Evolutionary conservation across 345 rosid genomes (phyloP).

Genomic region (Cardamine resedifolia): DNA sequence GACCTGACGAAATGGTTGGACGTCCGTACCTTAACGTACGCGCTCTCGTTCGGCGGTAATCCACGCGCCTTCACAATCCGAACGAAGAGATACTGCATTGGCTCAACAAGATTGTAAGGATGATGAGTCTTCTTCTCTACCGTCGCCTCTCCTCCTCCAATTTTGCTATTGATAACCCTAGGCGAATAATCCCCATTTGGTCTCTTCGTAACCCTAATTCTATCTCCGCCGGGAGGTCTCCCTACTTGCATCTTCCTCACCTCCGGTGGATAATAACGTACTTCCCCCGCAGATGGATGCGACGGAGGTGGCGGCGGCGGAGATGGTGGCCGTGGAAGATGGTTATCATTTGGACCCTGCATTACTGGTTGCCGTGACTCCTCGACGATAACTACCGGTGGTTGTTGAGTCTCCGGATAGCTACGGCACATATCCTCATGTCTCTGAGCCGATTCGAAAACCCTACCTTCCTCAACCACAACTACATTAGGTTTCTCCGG

Average conservation of each 20-base stretch:
- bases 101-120: conserved; percentile 82
- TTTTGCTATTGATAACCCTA: conserved; percentile 53
- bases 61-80: conserved; percentile 81
- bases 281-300: conserved; percentile 32
- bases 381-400: conserved; percentile 54
- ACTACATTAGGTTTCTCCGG: conserved; percentile 44
- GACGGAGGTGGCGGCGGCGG: conserved; percentile 32
- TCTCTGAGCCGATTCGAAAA: conserved; percentile 45
- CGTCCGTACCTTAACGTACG: conserved; percentile 65
- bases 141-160: conserved; percentile 35
- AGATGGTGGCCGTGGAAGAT: conserved; percentile 23
- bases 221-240: conserved; percentile 49
- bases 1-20: conserved; percentile 48
- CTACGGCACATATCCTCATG: conserved; percentile 38
- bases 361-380: conserved; percentile 47
- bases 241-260: conserved; percentile 70
- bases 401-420: conserved; percentile 44
- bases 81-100: conserved; percentile 82
- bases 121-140: conserved; percentile 47
- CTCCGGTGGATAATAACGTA: conserved; percentile 45
- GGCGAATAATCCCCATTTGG: conserved; percentile 72
- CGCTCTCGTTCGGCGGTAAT: conserved; percentile 54
- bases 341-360: conserved; percentile 31
- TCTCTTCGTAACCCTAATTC: conserved; percentile 52
- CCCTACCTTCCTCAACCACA: conserved; percentile 61